These are phyloP conservation scores for Sphagnum fallax DNA, from an alignment of 228 moss, liverwort and hornwort species.

Conservation along the genomic window DNA sequence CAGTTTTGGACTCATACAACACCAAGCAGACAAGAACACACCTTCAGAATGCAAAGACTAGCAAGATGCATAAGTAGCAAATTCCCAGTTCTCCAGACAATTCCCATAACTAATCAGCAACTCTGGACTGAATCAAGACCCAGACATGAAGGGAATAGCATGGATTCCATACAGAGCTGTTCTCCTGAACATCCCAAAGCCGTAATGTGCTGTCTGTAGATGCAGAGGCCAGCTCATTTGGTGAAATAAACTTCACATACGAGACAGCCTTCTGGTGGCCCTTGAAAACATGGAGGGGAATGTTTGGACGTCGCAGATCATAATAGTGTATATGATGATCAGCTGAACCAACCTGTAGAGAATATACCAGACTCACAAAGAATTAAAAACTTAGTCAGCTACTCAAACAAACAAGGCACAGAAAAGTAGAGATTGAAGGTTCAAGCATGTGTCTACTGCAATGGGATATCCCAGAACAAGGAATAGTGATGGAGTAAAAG, in stretches of 20 bases:
- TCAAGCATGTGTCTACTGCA: not conserved
- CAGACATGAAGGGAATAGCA: too few species aligned
- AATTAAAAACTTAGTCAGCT: too few species aligned
- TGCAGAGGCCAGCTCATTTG: constrained; percentile 88
- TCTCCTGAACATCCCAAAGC: constrained; percentile 94
- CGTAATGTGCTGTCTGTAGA: constrained; percentile 93
- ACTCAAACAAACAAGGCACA: too few species aligned
- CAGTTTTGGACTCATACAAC: too few species aligned
- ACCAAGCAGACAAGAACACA: too few species aligned
- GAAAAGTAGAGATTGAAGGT: not conserved
- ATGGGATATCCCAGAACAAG: too few species aligned
- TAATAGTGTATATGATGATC: constrained; percentile 88
- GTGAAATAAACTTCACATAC: constrained; percentile 85
- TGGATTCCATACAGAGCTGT: constrained; percentile 45
- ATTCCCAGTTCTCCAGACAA: too few species aligned
- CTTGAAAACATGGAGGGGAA: constrained; percentile 66
- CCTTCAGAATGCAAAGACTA: too few species aligned
- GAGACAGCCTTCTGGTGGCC: constrained; percentile 92
- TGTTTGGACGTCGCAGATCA: constrained; percentile 59
- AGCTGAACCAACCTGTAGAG: constrained; percentile 80
- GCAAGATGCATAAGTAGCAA: too few species aligned
- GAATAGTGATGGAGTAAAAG: not conserved
- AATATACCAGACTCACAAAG: not conserved
- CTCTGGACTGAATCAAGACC: too few species aligned
- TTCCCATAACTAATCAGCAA: too few species aligned